Conservation (phyloP, 495 filamentous ascomycete species). For the Penicillium samsonianum region DNA sequence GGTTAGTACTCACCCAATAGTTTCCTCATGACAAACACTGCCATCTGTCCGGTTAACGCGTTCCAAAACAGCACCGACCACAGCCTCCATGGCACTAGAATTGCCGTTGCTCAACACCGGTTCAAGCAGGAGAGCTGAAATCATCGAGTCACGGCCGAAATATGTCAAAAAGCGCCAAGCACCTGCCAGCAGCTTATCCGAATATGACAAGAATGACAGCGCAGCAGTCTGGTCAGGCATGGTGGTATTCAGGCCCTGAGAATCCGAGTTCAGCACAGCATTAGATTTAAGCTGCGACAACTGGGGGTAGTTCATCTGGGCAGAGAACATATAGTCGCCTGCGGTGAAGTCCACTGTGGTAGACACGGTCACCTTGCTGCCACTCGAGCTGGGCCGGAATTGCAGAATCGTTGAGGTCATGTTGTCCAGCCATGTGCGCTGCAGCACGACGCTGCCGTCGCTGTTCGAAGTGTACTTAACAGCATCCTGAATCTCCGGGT, state of each 20-base stretch:
- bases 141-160: conserved; percentile 66
- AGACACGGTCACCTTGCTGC: not conserved
- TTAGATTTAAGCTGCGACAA: conserved; percentile 47
- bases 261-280: conserved; percentile 51
- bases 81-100: conserved; percentile 59
- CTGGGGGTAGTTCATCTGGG: conserved; percentile 63
- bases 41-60: conserved; percentile 60
- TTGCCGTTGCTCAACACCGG: conserved; percentile 59
- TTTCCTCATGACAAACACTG: conserved; percentile 64
- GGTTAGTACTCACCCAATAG: conserved; percentile 53
- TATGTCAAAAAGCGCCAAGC: conserved; percentile 70
- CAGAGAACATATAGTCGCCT: conserved; percentile 59
- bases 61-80: conserved; percentile 60
- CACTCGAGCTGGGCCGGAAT: conserved; percentile 42
- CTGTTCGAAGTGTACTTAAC: conserved; percentile 36
- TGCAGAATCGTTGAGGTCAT: conserved; percentile 48
- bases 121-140: conserved; percentile 57
- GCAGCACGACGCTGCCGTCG: conserved; percentile 47
- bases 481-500: conserved; percentile 53
- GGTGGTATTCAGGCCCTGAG: conserved; percentile 45
- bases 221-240: conserved; percentile 50
- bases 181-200: conserved; percentile 60
- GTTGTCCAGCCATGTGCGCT: conserved; percentile 62
- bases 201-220: conserved; percentile 64
- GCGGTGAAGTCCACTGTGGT: conserved; percentile 46